phyloP scores from a whole-genome alignment of 2,329 filamentous ascomycete species.

The Fusarium domesticum region DNA sequence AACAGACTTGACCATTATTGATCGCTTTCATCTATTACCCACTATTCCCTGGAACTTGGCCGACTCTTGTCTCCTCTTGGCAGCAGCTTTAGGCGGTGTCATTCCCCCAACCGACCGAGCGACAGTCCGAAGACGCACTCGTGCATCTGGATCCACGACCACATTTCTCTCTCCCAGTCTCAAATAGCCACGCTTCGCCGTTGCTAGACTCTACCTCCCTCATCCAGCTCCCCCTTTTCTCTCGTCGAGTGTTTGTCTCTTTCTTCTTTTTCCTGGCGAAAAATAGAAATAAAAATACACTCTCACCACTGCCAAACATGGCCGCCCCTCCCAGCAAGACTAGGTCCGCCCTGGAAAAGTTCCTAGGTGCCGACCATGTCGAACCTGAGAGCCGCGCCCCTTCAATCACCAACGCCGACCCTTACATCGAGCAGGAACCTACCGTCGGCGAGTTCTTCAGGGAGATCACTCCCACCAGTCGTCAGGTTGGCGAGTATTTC shows the following conservation, averaged over 20 bases:
- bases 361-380: constrained; percentile 34
- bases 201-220: constrained; percentile 9
- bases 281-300: background rate
- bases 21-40: constrained; percentile 9
- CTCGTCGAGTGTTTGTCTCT: constrained; percentile 1
- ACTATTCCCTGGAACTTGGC: constrained; percentile 9
- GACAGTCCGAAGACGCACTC: constrained; percentile 22
- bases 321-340: constrained; percentile 25
- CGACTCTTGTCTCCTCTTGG: constrained; percentile 23
- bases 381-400: constrained; percentile 34
- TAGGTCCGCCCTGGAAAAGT: constrained; percentile 30
- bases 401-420: constrained; percentile 37
- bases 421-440: constrained; percentile 41
- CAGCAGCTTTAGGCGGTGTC: constrained; percentile 19
- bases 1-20: too few relatives aligned
- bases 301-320: constrained; percentile 9
- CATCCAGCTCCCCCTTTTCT: constrained; percentile 11
- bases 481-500: constrained; percentile 35
- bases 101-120: constrained; percentile 29
- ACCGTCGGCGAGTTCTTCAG: constrained; percentile 42
- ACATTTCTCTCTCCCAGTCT: constrained; percentile 3
- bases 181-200: constrained; percentile 16
- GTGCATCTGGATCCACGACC: constrained; percentile 11
- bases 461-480: constrained; percentile 36
- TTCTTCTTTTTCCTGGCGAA: background rate